These are phyloP conservation scores for Pharnaceum exiguum DNA, from an alignment of 148 eudicot species.

Conservation along the genomic window DNA sequence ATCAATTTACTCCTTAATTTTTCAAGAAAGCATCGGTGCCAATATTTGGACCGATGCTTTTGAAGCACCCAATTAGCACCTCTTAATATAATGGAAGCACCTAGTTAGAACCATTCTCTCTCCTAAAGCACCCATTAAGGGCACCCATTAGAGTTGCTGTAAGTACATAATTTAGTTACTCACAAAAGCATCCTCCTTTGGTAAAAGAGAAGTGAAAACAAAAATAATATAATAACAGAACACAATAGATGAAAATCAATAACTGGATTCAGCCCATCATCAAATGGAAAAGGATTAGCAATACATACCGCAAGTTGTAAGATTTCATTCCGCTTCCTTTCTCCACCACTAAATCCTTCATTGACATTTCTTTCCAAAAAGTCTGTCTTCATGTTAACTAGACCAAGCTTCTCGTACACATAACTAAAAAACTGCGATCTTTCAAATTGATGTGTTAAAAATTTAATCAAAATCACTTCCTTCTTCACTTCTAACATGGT, in stretches of 20 bases:
- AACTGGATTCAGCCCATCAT: too few species aligned
- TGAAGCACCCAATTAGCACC: too few species aligned
- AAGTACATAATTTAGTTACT: too few species aligned
- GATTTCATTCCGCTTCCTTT: constrained; percentile 93
- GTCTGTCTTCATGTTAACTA: constrained; percentile 91
- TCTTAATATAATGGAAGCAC: too few species aligned
- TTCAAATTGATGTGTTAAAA: not conserved
- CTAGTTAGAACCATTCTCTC: too few species aligned
- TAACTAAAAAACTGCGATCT: constrained; percentile 75
- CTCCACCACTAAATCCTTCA: constrained; percentile 99
- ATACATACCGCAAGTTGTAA: constrained; percentile 90
- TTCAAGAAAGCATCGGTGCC: too few species aligned
- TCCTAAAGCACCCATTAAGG: too few species aligned
- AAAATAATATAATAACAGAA: constrained; percentile 5
- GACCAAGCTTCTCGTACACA: constrained; percentile 69
- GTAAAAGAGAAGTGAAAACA: too few species aligned
- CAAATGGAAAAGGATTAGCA: not conserved
- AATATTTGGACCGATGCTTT: too few species aligned
- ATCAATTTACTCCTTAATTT: too few species aligned
- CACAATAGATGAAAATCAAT: too few species aligned
- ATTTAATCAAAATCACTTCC: not conserved
- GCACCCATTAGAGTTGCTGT: too few species aligned
- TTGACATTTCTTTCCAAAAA: constrained; percentile 92
- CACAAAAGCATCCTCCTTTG: not conserved
- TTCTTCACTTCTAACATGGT: not conserved